Conservation (phyloP, 441 rosid genomes). For the Breynia disticha region DNA sequence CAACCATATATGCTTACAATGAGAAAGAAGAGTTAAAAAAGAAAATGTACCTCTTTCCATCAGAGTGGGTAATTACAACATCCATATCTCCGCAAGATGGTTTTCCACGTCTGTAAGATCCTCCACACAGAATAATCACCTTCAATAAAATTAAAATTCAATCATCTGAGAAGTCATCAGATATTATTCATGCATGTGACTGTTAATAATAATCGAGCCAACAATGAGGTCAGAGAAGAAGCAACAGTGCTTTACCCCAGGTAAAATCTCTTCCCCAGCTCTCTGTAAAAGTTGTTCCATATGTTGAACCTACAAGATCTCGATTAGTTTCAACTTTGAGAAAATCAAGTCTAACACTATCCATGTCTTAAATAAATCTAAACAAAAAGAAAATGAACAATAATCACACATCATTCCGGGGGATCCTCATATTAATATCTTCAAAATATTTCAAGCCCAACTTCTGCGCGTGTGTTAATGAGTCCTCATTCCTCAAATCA, state of each 20-base stretch:
- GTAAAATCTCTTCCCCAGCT: constrained; percentile 61
- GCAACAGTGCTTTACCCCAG: constrained; percentile 48
- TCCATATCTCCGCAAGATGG: constrained; percentile 91
- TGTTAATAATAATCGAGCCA: not conserved
- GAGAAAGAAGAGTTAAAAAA: not conserved
- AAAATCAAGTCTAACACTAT: constrained; percentile 6
- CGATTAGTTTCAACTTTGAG: constrained; percentile 8
- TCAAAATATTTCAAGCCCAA: constrained; percentile 83
- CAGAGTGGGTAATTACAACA: constrained; percentile 77
- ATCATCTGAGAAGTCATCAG: not conserved
- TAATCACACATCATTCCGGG: constrained; percentile 62
- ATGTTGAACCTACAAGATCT: constrained; percentile 51
- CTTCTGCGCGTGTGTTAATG: constrained; percentile 72
- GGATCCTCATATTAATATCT: constrained; percentile 76
- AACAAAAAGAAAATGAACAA: constrained; percentile 12
- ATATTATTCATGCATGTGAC: not conserved
- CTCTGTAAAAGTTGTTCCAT: constrained; percentile 75
- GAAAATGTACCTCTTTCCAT: constrained; percentile 58
- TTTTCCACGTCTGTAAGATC: constrained; percentile 95
- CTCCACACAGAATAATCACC: constrained; percentile 79
- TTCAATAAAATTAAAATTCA: constrained; percentile 21
- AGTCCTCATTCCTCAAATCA: constrained; percentile 68
- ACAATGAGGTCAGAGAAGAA: constrained; percentile 9
- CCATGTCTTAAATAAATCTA: not conserved
- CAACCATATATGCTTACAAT: not conserved